A percentile compares a stretch with the other conserved stretches of the same genome.
These are phyloP conservation scores for Leishmania amazonensis DNA, from an alignment of 208 protist genomes.

Conservation along the genomic window DNA sequence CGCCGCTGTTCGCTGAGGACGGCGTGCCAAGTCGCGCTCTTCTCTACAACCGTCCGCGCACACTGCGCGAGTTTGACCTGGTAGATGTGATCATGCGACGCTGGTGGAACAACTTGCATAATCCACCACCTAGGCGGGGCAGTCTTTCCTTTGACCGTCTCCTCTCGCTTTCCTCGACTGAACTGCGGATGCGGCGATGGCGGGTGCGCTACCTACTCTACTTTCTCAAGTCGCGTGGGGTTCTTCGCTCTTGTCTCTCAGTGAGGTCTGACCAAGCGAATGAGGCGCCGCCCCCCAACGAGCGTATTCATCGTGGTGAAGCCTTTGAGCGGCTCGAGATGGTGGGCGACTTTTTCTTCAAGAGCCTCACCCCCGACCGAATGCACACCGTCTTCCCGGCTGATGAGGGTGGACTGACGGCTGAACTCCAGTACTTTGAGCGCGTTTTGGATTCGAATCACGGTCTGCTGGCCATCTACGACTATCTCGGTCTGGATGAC, in stretches of 20 bases:
- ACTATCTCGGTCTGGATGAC: constrained; percentile 72
- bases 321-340: constrained; percentile 84
- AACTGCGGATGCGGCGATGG: constrained; percentile 20
- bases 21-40: constrained; percentile 15
- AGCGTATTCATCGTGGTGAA: constrained; percentile 19
- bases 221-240: constrained; percentile 29
- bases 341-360: constrained; percentile 84
- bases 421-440: constrained; percentile 42
- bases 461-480: constrained; percentile 80
- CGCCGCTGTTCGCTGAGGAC: constrained; percentile 21
- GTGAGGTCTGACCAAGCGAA: background rate
- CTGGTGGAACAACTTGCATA: constrained; percentile 58
- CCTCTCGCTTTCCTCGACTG: constrained; percentile 21
- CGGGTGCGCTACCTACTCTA: constrained; percentile 45
- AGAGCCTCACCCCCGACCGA: constrained; percentile 64
- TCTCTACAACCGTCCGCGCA: constrained; percentile 11
- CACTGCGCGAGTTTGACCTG: constrained; percentile 28
- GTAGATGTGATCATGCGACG: constrained; percentile 36
- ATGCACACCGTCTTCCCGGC: constrained; percentile 61
- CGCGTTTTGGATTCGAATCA: constrained; percentile 78
- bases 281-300: background rate
- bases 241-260: constrained; percentile 21
- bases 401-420: constrained; percentile 44
- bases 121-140: background rate
- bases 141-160: constrained; percentile 32